Evolutionary conservation across 306 rosid species (phyloP).

Genomic region (Cajanus cajan): DNA sequence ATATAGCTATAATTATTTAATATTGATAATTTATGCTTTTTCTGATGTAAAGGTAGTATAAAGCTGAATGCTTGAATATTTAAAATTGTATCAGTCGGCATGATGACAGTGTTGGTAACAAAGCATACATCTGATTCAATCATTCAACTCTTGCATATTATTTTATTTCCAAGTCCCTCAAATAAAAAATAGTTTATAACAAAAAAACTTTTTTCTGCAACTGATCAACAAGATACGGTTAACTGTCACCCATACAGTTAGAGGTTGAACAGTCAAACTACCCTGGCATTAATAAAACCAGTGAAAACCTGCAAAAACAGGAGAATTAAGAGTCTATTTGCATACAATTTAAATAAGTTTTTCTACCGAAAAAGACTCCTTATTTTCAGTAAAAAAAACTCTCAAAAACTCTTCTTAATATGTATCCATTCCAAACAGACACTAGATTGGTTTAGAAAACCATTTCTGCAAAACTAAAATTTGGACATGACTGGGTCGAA

Average conservation of each 20-base stretch:
- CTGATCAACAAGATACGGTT: background rate
- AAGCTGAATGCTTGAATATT: background rate
- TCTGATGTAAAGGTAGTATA: background rate
- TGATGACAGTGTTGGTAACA: background rate
- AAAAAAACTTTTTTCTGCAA: background rate
- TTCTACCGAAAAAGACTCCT: no score
- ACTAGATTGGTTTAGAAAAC: background rate
- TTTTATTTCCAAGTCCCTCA: slow-evolving; percentile 16
- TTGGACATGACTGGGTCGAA: background rate
- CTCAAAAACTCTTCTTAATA: no score
- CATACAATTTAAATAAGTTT: no score
- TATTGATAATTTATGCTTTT: background rate
- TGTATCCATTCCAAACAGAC: no score
- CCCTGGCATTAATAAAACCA: background rate
- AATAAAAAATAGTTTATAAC: background rate
- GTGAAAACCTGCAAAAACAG: background rate
- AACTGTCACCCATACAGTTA: background rate
- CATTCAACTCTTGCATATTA: background rate
- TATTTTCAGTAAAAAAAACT: no score
- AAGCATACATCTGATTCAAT: background rate
- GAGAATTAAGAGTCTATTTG: no score
- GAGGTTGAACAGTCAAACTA: background rate
- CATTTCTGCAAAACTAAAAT: background rate
- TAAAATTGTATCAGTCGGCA: background rate
- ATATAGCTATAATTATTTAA: background rate